phyloP scores from a whole-genome alignment of 306 rosid genomes.

The Begonia peltatifolia region DNA sequence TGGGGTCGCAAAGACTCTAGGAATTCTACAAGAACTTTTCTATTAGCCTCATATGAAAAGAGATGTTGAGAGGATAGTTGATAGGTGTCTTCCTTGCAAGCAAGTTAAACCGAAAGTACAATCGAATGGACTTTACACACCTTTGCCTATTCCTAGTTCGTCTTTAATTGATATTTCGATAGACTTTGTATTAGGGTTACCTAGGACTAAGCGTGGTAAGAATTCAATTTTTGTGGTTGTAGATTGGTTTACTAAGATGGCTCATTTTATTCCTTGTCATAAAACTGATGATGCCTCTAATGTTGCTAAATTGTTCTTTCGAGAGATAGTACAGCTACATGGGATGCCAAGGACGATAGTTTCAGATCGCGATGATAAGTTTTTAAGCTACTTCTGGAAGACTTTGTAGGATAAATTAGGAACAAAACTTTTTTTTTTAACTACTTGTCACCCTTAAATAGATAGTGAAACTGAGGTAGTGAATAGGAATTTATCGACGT shows the following conservation, averaged over 20 bases:
- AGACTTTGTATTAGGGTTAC: background rate
- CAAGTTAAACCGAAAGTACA: background rate
- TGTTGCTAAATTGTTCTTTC: background rate
- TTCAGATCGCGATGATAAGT: too few species aligned
- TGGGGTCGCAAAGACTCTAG: too few species aligned
- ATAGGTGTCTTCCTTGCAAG: background rate
- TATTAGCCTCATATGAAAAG: too few species aligned
- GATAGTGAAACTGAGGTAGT: background rate
- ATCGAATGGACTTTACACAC: background rate
- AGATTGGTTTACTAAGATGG: background rate
- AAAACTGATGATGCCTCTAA: background rate
- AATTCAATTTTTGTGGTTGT: background rate
- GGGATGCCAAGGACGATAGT: background rate
- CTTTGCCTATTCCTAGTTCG: background rate
- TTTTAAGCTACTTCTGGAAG: too few species aligned
- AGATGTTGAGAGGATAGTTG: background rate
- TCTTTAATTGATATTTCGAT: background rate
- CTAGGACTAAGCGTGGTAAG: background rate
- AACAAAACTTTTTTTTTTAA: too few species aligned
- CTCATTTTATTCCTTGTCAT: background rate
- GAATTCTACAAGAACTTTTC: background rate
- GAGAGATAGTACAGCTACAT: background rate
- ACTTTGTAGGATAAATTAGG: too few species aligned
- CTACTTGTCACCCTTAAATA: too few species aligned
- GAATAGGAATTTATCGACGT: background rate